phyloP scores from a whole-genome alignment of 2,329 filamentous ascomycete species.

The Fusarium musae region DNA sequence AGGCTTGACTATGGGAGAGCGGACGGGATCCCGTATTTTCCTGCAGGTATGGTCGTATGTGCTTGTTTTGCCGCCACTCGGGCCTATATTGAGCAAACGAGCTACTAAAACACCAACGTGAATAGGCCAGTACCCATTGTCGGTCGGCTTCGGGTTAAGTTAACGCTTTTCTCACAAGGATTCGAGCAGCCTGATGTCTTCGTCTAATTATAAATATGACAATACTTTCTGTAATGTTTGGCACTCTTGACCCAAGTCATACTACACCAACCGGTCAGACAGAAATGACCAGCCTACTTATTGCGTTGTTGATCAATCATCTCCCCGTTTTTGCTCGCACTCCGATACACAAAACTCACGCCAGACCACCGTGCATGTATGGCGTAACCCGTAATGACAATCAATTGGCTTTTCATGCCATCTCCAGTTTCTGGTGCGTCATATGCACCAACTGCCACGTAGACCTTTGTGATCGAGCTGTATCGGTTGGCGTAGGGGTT shows the following conservation, averaged over 20 bases:
- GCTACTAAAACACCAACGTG: fast-evolving
- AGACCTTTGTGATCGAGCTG: background rate
- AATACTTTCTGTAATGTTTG: fast-evolving
- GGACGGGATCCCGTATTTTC: slow-evolving; percentile 13
- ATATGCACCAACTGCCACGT: background rate
- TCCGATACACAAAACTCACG: background rate
- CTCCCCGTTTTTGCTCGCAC: fast-evolving
- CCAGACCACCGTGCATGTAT: fast-evolving
- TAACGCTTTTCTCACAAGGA: fast-evolving
- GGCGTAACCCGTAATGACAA: fast-evolving
- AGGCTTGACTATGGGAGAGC: slow-evolving; percentile 10
- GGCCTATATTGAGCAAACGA: fast-evolving
- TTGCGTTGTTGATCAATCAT: fast-evolving
- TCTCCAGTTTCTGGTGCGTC: background rate
- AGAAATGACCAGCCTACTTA: no score
- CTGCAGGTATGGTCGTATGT: slow-evolving; percentile 7
- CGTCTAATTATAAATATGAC: fast-evolving
- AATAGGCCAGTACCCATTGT: background rate
- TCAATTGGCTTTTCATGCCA: background rate
- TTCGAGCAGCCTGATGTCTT: fast-evolving
- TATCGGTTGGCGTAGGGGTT: background rate
- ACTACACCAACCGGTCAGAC: fast-evolving
- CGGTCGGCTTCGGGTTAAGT: background rate
- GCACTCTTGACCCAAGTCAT: fast-evolving
- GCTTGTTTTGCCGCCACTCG: fast-evolving